phyloP scores from a whole-genome alignment of 345 rosid species.

The Syzygium jambos region DNA sequence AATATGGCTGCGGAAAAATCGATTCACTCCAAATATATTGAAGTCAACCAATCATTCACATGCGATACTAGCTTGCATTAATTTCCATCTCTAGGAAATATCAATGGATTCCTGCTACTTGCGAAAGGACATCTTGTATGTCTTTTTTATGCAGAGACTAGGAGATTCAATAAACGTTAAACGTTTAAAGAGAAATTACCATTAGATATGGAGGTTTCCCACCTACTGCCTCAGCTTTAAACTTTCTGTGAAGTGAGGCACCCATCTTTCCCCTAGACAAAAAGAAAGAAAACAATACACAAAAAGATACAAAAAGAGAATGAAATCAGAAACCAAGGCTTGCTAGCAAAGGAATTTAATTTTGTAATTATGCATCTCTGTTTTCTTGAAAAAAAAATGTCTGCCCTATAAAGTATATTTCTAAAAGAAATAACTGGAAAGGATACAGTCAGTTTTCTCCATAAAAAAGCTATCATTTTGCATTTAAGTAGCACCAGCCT shows the following conservation, averaged over 20 bases:
- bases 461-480: neutral
- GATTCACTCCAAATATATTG: neutral
- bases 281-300: neutral
- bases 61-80: neutral
- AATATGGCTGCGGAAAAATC: neutral
- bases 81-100: neutral
- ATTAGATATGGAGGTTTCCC: slow-evolving; percentile 64
- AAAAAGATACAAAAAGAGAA: neutral
- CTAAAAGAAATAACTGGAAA: neutral
- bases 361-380: neutral
- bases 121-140: neutral
- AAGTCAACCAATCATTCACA: neutral
- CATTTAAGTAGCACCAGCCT: neutral
- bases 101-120: neutral
- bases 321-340: neutral
- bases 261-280: slow-evolving; percentile 72
- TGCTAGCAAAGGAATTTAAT: neutral
- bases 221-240: slow-evolving; percentile 35
- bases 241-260: slow-evolving; percentile 54
- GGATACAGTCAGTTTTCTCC: neutral
- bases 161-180: neutral
- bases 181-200: slow-evolving; percentile 19
- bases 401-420: neutral
- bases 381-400: neutral
- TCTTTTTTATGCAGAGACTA: neutral